phyloP scores from a whole-genome alignment of 768 basidiomycete genomes.

The Pilatotrama ljubarskyi region DNA sequence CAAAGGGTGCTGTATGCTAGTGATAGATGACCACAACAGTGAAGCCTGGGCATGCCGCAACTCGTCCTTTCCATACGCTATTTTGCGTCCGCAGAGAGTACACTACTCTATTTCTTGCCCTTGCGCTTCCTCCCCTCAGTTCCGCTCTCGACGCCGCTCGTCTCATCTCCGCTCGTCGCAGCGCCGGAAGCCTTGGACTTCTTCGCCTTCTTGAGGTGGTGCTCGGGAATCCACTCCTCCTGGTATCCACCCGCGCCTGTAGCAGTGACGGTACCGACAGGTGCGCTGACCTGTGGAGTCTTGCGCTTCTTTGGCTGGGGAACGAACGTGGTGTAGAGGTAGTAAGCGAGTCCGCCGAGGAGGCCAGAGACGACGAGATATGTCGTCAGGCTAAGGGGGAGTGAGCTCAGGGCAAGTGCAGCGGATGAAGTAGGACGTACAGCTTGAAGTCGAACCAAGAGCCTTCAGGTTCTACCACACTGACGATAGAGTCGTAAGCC shows the following conservation, averaged over 20 bases:
- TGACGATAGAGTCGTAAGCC: conserved; percentile 75
- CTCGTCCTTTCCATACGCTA: conserved; percentile 2
- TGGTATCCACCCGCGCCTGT: conserved; percentile 72
- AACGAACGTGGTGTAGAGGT: conserved; percentile 62
- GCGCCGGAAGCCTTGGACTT: conserved; percentile 54
- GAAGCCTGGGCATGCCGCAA: neutral
- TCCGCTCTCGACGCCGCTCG: conserved; percentile 46
- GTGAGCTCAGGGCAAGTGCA: conserved; percentile 6
- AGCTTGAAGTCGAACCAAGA: conserved; percentile 81
- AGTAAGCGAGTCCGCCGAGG: conserved; percentile 63
- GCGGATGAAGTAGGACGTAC: conserved; percentile 44
- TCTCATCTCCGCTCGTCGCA: conserved; percentile 65
- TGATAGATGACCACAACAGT: conserved; percentile 11
- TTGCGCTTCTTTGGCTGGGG: conserved; percentile 67
- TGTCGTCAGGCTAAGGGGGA: conserved; percentile 53
- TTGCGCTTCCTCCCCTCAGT: conserved; percentile 51
- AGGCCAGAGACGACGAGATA: conserved; percentile 69
- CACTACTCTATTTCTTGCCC: conserved; percentile 47
- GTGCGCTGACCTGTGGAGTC: conserved; percentile 47
- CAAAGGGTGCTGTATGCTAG: neutral
- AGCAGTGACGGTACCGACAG: conserved; percentile 59
- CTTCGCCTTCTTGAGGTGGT: conserved; percentile 74
- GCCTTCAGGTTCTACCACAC: conserved; percentile 75
- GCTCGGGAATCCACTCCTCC: conserved; percentile 93
- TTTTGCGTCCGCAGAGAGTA: conserved; percentile 10